Evolutionary conservation across 2,329 filamentous ascomycete genomes (phyloP), one percentile per base, ranked within the genome.

Genomic region (Ploettnerulaceae sp.): DNA sequence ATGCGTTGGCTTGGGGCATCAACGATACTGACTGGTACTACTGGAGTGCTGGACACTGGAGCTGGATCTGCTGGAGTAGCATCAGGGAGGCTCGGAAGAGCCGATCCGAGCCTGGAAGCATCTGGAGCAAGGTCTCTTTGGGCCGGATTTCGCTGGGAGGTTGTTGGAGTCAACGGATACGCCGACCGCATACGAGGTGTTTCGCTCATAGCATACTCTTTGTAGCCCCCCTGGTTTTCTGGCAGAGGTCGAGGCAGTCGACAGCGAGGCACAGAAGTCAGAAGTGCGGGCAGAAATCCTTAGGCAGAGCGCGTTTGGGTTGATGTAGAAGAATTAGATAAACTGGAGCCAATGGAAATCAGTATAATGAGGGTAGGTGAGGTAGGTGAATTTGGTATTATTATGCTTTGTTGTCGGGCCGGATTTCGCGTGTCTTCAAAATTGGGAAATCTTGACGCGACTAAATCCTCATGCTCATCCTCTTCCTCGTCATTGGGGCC

Each of bases 1-100:
- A 95, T 78, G 46, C 93, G 81, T 69, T 98, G 93, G 42, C 86
- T 86, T 5, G 93, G 91, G 35, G 88, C 88, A 71, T 97, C 91
- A 65, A 97, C 75, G 36, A 95, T 71, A 55, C 80, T 77, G 54
- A 88, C 73, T 9, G 93, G 86, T 61, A 98, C 90, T 46, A 95
- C 69, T 25, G 93, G 90, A 43, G 49, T 46, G 45, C 54, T 54
- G 8, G 55, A 51, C 5, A 51, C 41, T 12, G 48, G 41, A 8
- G 52, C 26, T 36, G 32, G 11, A 26, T 48, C 29, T 25, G 55
- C 40, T 18, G 57, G 21, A 8, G 49, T 34, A 31, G 52, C 40
- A 42, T 53, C 41, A 29, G 60, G 57, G 14, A 65, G 51, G 14
- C 54, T 52, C 31, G 61, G 58, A 5, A 66, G 51, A 21, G 57